phyloP scores from a whole-genome alignment of 129 eudicot genomes.

The Chrysanthemum lavandulifolium region DNA sequence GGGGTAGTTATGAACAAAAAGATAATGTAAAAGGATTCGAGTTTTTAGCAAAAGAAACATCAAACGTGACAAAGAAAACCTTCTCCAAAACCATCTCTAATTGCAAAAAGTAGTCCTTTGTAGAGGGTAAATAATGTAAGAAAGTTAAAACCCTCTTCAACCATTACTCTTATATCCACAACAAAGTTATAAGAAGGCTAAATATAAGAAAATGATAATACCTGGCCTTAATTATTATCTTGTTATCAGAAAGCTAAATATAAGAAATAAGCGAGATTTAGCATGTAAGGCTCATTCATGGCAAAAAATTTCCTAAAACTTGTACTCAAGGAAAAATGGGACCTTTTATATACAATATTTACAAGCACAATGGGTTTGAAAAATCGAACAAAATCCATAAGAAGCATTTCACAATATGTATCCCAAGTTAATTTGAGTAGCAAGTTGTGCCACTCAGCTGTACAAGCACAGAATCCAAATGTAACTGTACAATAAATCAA shows the following conservation, averaged over 20 bases:
- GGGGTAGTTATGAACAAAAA: too few species aligned
- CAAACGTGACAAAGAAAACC: neutral
- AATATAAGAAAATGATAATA: too few species aligned
- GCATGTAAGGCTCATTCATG: too few species aligned
- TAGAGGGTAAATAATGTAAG: too few species aligned
- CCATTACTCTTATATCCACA: neutral
- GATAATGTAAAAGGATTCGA: too few species aligned
- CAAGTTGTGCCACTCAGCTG: slow-evolving; percentile 13
- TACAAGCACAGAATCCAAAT: slow-evolving; percentile 4
- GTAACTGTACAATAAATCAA: slow-evolving; percentile 27
- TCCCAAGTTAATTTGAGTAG: neutral
- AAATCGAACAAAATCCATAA: neutral
- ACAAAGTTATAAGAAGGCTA: neutral
- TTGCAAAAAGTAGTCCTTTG: neutral
- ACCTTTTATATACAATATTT: neutral
- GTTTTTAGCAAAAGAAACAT: neutral
- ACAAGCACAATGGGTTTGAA: neutral
- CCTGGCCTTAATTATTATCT: too few species aligned
- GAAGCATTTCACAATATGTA: neutral
- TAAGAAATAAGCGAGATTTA: too few species aligned
- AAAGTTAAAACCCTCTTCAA: neutral
- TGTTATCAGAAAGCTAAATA: too few species aligned
- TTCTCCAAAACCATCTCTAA: neutral
- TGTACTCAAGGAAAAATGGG: too few species aligned
- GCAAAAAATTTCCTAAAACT: too few species aligned